Conservation (phyloP, 2,329 filamentous ascomycete species). For the Trichoderma asperellum region DNA sequence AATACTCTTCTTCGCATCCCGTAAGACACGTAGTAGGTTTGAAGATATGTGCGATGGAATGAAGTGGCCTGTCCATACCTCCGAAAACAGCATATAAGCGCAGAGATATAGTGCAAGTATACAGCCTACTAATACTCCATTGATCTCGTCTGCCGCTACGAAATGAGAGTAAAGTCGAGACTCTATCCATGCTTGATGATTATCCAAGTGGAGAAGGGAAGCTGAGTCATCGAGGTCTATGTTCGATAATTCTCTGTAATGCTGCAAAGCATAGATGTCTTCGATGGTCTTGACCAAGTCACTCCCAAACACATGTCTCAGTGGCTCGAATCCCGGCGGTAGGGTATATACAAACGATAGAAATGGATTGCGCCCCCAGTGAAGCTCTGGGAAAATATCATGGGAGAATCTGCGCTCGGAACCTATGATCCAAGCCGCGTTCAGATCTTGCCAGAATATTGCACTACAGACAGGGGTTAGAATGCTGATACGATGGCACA, state of each 20-base stretch:
- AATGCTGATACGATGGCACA: background rate
- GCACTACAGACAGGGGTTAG: conserved; percentile 1
- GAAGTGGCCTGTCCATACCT: conserved; percentile 5
- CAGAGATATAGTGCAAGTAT: conserved; percentile 11
- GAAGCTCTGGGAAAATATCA: background rate
- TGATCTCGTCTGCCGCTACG: background rate
- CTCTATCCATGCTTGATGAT: conserved; percentile 8
- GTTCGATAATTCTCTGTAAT: background rate
- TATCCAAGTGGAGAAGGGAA: background rate
- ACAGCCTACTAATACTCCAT: background rate
- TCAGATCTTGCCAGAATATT: conserved; percentile 19
- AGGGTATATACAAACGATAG: background rate
- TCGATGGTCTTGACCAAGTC: background rate
- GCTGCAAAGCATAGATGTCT: conserved; percentile 9
- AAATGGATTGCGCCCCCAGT: conserved; percentile 7
- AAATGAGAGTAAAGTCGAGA: background rate
- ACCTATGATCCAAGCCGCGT: conserved; percentile 15
- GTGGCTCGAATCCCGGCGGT: conserved; percentile 3
- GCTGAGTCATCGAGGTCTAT: background rate
- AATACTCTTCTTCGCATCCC: background rate
- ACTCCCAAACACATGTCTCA: background rate
- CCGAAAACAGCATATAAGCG: conserved; percentile 6
- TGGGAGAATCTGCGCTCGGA: conserved; percentile 8
- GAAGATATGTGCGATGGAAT: conserved; percentile 16
- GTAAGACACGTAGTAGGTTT: conserved; percentile 5